Conservation (phyloP, 2,329 filamentous ascomycete species). For the Fusarium ambrosium region DNA sequence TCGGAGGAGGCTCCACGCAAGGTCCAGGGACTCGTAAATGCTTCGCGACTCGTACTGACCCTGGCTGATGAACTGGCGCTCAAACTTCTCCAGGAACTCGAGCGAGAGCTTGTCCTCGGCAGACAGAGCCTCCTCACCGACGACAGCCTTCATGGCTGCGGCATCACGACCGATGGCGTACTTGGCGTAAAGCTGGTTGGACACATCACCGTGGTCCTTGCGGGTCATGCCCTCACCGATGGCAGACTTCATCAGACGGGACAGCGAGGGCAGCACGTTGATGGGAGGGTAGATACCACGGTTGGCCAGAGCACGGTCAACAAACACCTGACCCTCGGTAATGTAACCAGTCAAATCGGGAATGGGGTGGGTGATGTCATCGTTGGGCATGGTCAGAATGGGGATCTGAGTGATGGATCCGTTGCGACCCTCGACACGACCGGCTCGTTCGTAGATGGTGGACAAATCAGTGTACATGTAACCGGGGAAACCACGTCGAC, state of each 20-base stretch:
- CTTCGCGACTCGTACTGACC: slow-evolving; percentile 91
- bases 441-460: slow-evolving; percentile 98
- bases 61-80: slow-evolving; percentile 93
- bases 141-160: slow-evolving; percentile 98
- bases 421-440: slow-evolving; percentile 95
- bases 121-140: slow-evolving; percentile 96
- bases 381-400: slow-evolving; percentile 99
- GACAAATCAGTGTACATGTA: slow-evolving; percentile 99
- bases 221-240: slow-evolving; percentile 98
- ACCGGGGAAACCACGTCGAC: slow-evolving; percentile 99
- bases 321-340: slow-evolving; percentile 98
- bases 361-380: slow-evolving; percentile 99
- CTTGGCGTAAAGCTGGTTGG: slow-evolving; percentile 99
- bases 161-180: slow-evolving; percentile 99
- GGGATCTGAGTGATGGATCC: slow-evolving; percentile 99
- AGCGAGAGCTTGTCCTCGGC: slow-evolving; percentile 97
- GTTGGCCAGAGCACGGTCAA: slow-evolving; percentile 94
- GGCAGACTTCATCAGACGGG: slow-evolving; percentile 99
- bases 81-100: slow-evolving; percentile 98
- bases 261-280: slow-evolving; percentile 97
- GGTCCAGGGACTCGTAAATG: slow-evolving; percentile 94
- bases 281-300: slow-evolving; percentile 98
- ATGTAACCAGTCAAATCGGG: slow-evolving; percentile 99
- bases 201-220: slow-evolving; percentile 97
- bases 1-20: slow-evolving; percentile 95